Base-by-base conservation (phyloP, 2,329 filamentous ascomycete genomes). In the Exophiala spinifera region DNA sequence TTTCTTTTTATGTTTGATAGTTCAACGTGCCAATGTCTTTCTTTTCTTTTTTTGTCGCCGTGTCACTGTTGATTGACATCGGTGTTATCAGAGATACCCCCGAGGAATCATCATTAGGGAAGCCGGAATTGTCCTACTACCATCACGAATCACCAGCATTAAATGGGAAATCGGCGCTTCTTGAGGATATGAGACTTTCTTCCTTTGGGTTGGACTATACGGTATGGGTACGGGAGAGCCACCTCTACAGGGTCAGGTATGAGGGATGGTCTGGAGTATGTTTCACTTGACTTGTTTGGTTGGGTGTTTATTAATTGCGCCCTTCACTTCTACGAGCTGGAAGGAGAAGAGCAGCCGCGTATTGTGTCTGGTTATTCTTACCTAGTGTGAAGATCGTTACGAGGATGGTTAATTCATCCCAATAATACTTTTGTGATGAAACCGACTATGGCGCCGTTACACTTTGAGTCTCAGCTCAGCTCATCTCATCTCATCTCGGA, bases 141-240 rank as follows among this genome's bases (percentile, higher is more conserved):
- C 17, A 20, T 14, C 6, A 20, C 17, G 21, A 8, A 11, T 21
- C 14, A 42, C 39, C 13, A 21, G 21, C 10, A 19, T n/a, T n/a
- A 40, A 55, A 25, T 48, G 49, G 14, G 40, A 44, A 43, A 60
- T 52, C 43, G 60, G 60, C 60, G 60, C 62, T 63, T 60, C 56
- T 59, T 62, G 87, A 60, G 91, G 91, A n/a, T 72, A 69, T 0
- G 92, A 92, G 23, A 31, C 33, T 11, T 31, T 25, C 28, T 31
- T 31, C 28, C 21, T 28, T 15, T 15, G 4, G 23, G 28, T n/a
- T n/a, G 5, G n/a, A 28, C 19, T 14, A 47, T 47, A 14, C 44
- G 34, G 25, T 34, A 17, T n/a, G 34, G 37, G 43, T 39, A 45
- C 45, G 48, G 31, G 40, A 51, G 15, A 31, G 4, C n/a, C n/a